Base-by-base conservation (phyloP, 345 rosid genomes). In the Corymbia maculata region DNA sequence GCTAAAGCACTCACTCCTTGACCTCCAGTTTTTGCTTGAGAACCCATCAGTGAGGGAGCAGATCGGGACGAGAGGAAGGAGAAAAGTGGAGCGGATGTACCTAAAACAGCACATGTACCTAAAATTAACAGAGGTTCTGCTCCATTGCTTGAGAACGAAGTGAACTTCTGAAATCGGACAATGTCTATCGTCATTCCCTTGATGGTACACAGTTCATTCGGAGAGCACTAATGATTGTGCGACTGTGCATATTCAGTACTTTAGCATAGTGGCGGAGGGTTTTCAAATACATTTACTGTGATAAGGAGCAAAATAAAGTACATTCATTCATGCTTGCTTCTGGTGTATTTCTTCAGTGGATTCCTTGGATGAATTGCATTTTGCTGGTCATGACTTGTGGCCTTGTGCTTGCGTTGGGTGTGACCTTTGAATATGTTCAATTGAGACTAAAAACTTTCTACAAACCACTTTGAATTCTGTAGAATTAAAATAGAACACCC, bases 21-120 rank as follows among this genome's bases (percentile, higher is more conserved):
- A 94, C 86, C 91, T 96, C 70, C 79, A 80, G 88, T 91, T 89
- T 89, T 89, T 97, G 85, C 94, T 96, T 7, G 61, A 90, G 86
- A 97, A 95, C 90, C 95, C 91, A 19, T 88, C 91, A 5, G 88
- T 70, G 2, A 93, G 97, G 90, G 85, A 87, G 88, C 91, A 87
- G 68, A 92, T 96, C 92, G 98, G 98, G 89, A 91, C 57, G 82
- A 88, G 93, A 87, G 99, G 98, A 87, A 96, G 96, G 85, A 91
- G 91, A 86, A 95, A 85, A 90, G 97, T 93, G 8, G 94, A 93
- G 87, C 89, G 82, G 82, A 88, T 92, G 96, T 95, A 93, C 92
- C 88, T 96, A 95, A 96, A 97, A 92, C 91, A 92, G 90, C 98
- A 95, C 84, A 95, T 95, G 99, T 97, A 95, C 95, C 93, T 91